phyloP scores from a whole-genome alignment of 257 asterid genomes.

The Petrea volubilis region DNA sequence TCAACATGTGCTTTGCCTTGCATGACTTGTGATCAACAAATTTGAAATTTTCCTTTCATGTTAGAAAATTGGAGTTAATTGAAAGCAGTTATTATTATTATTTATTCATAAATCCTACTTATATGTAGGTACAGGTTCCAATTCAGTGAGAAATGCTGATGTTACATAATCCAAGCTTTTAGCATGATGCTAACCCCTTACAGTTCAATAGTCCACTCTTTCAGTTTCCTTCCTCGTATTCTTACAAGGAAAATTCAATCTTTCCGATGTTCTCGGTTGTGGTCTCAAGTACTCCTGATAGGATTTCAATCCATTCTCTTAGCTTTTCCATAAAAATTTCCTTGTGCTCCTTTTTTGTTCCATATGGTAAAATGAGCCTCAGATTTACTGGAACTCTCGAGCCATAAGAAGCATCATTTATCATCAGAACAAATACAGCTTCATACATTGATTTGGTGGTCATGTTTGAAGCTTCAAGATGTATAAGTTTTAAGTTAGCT shows the following conservation, averaged over 20 bases:
- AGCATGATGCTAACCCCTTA: too few relatives aligned
- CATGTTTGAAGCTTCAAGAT: too few relatives aligned
- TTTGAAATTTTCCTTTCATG: too few relatives aligned
- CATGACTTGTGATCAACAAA: too few relatives aligned
- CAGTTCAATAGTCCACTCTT: too few relatives aligned
- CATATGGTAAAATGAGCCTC: conserved; percentile 72
- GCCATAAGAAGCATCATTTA: conserved; percentile 69
- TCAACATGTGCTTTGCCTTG: too few relatives aligned
- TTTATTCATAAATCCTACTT: not conserved
- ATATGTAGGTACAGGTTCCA: conserved; percentile 10
- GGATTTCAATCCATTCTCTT: too few relatives aligned
- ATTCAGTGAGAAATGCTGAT: not conserved
- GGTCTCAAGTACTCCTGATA: conserved; percentile 58
- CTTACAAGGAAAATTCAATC: conserved; percentile 63
- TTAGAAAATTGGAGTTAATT: too few relatives aligned
- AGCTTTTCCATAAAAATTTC: conserved; percentile 53
- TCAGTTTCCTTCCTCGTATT: conserved; percentile 75
- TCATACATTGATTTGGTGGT: conserved; percentile 50
- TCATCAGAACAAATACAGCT: conserved; percentile 55
- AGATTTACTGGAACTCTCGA: conserved; percentile 77
- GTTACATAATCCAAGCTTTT: too few relatives aligned
- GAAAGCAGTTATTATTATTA: not conserved
- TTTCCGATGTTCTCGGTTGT: conserved; percentile 51
- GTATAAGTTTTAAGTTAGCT: too few relatives aligned
- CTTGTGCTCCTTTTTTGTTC: conserved; percentile 55